Evolutionary conservation across 1,284 basidiomycete species (phyloP).

Genomic region (Volvariella volvacea): DNA sequence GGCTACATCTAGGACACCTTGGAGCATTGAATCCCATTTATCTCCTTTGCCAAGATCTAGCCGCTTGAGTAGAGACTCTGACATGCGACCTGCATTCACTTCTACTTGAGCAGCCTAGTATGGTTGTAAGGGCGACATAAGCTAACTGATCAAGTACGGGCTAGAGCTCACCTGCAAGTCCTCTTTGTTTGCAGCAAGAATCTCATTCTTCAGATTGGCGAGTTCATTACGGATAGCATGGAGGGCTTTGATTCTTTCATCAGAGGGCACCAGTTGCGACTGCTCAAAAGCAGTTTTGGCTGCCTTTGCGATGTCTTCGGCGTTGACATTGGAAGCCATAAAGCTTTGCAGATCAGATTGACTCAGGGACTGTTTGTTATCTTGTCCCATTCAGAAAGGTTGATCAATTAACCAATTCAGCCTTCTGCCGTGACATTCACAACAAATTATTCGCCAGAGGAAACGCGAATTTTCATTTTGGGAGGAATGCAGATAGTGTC

Average conservation of each 20-base stretch:
- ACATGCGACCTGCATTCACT: conserved; percentile 80
- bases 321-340: conserved; percentile 15
- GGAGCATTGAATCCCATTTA: conserved; percentile 93
- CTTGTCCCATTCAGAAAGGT: too few species aligned
- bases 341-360: not conserved
- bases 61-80: conserved; percentile 75
- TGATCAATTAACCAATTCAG: too few species aligned
- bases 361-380: not conserved
- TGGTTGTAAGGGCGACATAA: conserved; percentile 2
- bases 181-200: conserved; percentile 73
- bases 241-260: conserved; percentile 69
- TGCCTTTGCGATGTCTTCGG: conserved; percentile 59
- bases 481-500: too few species aligned
- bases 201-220: conserved; percentile 52
- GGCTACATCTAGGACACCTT: conserved; percentile 87
- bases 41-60: conserved; percentile 81
- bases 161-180: conserved; percentile 62
- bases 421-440: too few species aligned
- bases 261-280: conserved; percentile 71
- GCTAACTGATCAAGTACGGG: not conserved
- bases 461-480: conserved; percentile 21
- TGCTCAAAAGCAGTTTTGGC: conserved; percentile 82
- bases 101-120: conserved; percentile 68
- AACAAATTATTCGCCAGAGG: conserved; percentile 1
- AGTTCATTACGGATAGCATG: conserved; percentile 65